Evolutionary conservation across 257 asterid genomes (phyloP).

Genomic region (Sherardia arvensis): DNA sequence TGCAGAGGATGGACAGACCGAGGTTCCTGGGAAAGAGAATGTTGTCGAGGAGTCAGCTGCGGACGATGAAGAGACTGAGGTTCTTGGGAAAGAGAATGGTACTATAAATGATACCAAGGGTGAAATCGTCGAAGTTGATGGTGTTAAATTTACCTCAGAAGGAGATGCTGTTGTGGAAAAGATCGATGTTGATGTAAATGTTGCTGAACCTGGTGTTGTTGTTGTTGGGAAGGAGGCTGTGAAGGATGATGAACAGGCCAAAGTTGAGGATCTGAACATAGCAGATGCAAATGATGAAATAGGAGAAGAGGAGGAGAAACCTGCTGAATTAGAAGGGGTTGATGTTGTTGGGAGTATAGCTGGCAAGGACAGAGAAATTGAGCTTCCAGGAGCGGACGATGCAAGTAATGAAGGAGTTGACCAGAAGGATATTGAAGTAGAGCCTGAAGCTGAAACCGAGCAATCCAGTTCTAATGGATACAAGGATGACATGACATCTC

Average conservation of each 20-base stretch:
- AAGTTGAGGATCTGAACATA: neutral
- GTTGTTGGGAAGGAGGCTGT: conserved; percentile 29
- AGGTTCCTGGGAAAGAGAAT: conserved; percentile 18
- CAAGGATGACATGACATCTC: conserved; percentile 19
- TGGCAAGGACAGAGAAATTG: conserved; percentile 14
- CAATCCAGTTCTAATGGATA: conserved; percentile 12
- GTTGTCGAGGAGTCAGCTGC: conserved; percentile 29
- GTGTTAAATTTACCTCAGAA: conserved; percentile 10
- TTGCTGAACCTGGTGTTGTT: conserved; percentile 24
- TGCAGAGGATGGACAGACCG: conserved; percentile 24
- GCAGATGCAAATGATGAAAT: neutral
- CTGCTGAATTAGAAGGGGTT: neutral
- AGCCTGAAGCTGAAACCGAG: conserved; percentile 16
- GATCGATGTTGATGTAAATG: conserved; percentile 22
- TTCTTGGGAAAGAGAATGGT: conserved; percentile 16
- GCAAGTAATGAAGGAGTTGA: conserved; percentile 18
- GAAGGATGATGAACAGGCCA: neutral
- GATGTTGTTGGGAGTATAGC: neutral
- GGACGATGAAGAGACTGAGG: conserved; percentile 24
- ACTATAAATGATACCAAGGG: neutral
- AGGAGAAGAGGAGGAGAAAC: neutral
- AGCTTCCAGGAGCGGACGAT: conserved; percentile 17
- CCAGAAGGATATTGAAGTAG: conserved; percentile 11
- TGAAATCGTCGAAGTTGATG: neutral
- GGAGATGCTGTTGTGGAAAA: conserved; percentile 34